These are phyloP conservation scores for Rhodosporidiobolus odoratus DNA, from an alignment of 768 basidiomycete species.

Conservation along the genomic window DNA sequence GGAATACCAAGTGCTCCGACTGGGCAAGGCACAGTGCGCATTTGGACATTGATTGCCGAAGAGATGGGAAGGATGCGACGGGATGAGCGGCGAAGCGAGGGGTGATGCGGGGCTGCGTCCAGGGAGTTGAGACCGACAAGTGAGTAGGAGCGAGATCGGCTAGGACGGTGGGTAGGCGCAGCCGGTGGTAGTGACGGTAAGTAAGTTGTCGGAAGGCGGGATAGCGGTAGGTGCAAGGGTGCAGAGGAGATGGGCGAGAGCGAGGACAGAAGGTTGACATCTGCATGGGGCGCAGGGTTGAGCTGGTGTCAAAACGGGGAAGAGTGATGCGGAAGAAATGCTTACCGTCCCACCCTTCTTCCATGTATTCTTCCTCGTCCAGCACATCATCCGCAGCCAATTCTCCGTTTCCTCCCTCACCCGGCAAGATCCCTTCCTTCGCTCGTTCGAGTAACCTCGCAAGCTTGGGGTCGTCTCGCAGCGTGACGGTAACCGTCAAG, in stretches of 20 bases:
- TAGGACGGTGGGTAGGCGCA: not conserved
- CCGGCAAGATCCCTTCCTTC: not conserved
- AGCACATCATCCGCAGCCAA: not conserved
- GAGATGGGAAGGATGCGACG: slow-evolving; percentile 4
- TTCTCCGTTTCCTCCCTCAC: too few relatives aligned
- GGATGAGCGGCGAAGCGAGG: slow-evolving; percentile 6
- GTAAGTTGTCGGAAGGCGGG: slow-evolving; percentile 22
- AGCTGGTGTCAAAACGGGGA: not conserved
- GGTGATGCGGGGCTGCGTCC: slow-evolving; percentile 1
- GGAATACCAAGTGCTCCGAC: slow-evolving; percentile 14
- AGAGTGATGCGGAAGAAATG: not conserved
- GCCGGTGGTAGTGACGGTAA: not conserved
- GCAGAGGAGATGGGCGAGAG: slow-evolving; percentile 2
- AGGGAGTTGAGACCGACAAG: not conserved
- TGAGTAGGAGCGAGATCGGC: slow-evolving; percentile 10
- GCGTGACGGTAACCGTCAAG: slow-evolving; percentile 13
- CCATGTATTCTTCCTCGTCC: slow-evolving; percentile 30
- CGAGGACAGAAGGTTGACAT: slow-evolving; percentile 15
- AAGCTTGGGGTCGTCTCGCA: slow-evolving; percentile 24
- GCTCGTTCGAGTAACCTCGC: not conserved
- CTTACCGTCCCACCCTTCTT: slow-evolving; percentile 15
- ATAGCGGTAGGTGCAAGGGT: slow-evolving; percentile 25
- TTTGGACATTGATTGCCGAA: not conserved
- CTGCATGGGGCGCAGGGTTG: not conserved
- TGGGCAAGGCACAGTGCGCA: slow-evolving; percentile 17